Percentiles rank a stretch among this genome's conserved stretches.
These are phyloP conservation scores for Margaritispora aquatica DNA, from an alignment of 495 filamentous ascomycete species.

Conservation along the genomic window DNA sequence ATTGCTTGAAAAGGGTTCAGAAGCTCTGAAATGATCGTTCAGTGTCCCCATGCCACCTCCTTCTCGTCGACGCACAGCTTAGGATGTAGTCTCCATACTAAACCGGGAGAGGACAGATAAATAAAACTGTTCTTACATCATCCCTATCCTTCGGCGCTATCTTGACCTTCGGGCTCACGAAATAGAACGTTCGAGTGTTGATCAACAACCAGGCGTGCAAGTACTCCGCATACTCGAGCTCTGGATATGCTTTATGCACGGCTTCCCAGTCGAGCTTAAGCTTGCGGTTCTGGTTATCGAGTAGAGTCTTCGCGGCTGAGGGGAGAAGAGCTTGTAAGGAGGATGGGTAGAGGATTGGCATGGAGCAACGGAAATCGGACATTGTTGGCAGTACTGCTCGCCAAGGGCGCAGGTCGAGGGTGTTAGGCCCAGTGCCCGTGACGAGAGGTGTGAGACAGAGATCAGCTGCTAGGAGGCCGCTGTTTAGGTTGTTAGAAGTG, in stretches of 20 bases:
- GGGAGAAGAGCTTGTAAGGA: constrained; percentile 44
- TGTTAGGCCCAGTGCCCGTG: constrained; percentile 6
- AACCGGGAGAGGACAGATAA: not conserved
- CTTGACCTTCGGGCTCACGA: constrained; percentile 3
- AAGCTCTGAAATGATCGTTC: no score
- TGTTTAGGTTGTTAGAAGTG: not conserved
- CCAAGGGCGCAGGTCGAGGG: constrained; percentile 55
- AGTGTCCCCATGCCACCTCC: no score
- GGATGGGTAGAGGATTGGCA: constrained; percentile 66
- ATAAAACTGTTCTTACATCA: not conserved
- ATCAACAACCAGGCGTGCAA: constrained; percentile 63
- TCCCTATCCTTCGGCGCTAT: not conserved
- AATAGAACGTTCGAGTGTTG: constrained; percentile 65
- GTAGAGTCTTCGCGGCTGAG: constrained; percentile 35
- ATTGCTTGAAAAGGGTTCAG: no score
- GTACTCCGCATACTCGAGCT: constrained; percentile 47
- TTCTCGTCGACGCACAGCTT: no score
- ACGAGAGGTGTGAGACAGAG: constrained; percentile 27
- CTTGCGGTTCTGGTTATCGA: constrained; percentile 56
- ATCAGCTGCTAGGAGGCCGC: constrained; percentile 60
- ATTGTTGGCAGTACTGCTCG: constrained; percentile 58
- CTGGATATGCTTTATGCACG: constrained; percentile 45
- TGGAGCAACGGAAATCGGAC: constrained; percentile 49
- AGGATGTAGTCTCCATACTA: no score
- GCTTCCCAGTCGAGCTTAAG: constrained; percentile 54